These are phyloP conservation scores for Aegle marmelos DNA, from an alignment of 345 rosid genomes.

Conservation along the genomic window DNA sequence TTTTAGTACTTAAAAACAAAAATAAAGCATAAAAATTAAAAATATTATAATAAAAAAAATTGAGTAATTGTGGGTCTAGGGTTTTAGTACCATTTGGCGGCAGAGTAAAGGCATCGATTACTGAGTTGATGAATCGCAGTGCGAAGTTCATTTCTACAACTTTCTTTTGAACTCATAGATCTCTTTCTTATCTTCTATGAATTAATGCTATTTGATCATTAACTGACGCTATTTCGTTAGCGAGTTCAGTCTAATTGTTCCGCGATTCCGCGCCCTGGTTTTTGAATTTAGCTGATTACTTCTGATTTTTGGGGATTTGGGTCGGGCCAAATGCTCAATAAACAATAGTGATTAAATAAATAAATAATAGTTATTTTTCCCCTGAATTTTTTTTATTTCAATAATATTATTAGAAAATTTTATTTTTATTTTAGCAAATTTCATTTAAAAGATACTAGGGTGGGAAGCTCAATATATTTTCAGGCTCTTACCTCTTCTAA, in stretches of 20 bases:
- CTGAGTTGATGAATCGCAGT: constrained; percentile 76
- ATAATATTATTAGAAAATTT: too few relatives aligned
- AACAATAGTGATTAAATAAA: too few relatives aligned
- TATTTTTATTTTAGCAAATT: too few relatives aligned
- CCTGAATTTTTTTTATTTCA: too few relatives aligned
- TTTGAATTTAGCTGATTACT: background rate
- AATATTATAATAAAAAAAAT: too few relatives aligned
- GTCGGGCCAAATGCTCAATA: background rate
- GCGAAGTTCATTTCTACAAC: constrained; percentile 75
- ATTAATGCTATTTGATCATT: background rate
- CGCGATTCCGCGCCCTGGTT: background rate
- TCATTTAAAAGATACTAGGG: too few relatives aligned
- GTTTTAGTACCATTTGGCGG: constrained; percentile 83
- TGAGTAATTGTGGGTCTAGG: constrained; percentile 28
- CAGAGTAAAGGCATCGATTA: constrained; percentile 86
- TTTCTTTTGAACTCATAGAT: constrained; percentile 77
- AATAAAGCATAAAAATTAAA: background rate
- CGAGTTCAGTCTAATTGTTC: background rate
- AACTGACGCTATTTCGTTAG: background rate
- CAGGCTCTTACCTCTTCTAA: too few relatives aligned
- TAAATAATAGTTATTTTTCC: too few relatives aligned
- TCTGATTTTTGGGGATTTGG: background rate
- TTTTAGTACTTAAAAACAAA: background rate
- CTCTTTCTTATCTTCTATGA: background rate
- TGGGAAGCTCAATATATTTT: too few relatives aligned